Base-by-base conservation (phyloP, 495 filamentous ascomycete species). In the Glarea lozoyensis region DNA sequence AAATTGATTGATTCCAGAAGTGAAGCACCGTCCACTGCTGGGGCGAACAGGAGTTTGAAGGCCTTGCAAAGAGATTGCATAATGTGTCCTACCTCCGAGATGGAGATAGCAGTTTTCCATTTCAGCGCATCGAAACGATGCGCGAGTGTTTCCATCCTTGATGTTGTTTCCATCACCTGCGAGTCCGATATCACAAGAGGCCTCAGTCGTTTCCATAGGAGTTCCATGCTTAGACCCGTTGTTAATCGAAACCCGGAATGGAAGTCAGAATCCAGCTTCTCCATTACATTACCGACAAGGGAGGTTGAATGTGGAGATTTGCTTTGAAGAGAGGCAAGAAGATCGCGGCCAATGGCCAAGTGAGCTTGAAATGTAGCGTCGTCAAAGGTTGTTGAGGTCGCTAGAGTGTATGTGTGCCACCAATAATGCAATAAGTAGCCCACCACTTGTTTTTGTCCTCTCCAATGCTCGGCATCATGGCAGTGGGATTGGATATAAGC, bases 191-290 rank as follows among this genome's bases (percentile, higher is more conserved):
- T 62, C 1, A 68, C 64, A 24, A 62, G 54, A 10, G 88, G 88
- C 50, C 78, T 72, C 50, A 90, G 76, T 0, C 61, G 49, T 27
- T 71, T 70, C 92, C 92, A 98, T 1, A 97, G 68, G 19, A 60
- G 62, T 56, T 94, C 86, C 86, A 97, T 94, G 47, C 77, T 80
- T 13, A 87, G 69, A 1, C 89, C 89, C 2, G 78, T 89, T 0
- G 66, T 75, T 5, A 92, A 63, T 33, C 79, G 75, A 54, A 76
- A 76, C 2, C 64, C 68, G 10, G 64, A 57, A 2, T 59, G 52
- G 31, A 76, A 75, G 5, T 48, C 57, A 3, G 49, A 50, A 1
- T 50, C 24, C 4, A 58, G 41, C 23, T 29, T 45, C 2, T 33
- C 3, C 12, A 40, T 29, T 20, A 50, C 37, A 10, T 1, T 25